Conservation (phyloP, 352 stramenopile species). For the Phytophthora hybrid region DNA sequence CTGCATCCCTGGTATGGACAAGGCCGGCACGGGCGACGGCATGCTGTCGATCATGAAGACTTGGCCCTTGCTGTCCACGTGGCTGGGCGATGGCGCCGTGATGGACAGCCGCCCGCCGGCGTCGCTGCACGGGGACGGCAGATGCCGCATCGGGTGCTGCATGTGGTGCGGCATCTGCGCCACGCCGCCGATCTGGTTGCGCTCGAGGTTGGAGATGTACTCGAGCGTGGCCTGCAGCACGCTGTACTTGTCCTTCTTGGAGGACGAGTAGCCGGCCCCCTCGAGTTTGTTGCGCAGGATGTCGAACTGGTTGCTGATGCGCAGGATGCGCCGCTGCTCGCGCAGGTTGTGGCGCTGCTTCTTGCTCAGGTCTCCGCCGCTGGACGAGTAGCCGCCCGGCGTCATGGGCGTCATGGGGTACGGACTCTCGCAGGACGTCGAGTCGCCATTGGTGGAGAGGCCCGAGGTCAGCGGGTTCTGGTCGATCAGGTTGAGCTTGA, state of each 20-base stretch:
- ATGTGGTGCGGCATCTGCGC: conserved; percentile 38
- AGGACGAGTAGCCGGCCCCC: conserved; percentile 69
- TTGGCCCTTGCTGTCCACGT: conserved; percentile 48
- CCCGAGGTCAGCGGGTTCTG: conserved; percentile 63
- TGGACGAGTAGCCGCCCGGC: conserved; percentile 56
- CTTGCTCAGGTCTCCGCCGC: conserved; percentile 71
- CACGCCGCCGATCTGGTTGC: conserved; percentile 54
- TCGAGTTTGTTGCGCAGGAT: conserved; percentile 84
- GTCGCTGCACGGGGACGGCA: conserved; percentile 44
- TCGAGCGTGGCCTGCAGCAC: conserved; percentile 86
- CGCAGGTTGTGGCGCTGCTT: conserved; percentile 88
- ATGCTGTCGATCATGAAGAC: conserved; percentile 84
- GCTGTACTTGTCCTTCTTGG: conserved; percentile 90
- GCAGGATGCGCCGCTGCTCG: conserved; percentile 82
- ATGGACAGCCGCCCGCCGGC: conserved; percentile 54
- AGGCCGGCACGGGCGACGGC: conserved; percentile 72
- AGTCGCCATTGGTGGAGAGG: conserved; percentile 58
- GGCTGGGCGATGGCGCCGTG: conserved; percentile 51
- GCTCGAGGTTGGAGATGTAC: conserved; percentile 82
- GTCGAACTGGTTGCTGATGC: conserved; percentile 88
- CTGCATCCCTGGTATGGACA: conserved; percentile 74
- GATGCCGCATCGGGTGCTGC: conserved; percentile 35
- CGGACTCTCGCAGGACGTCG: conserved; percentile 76
- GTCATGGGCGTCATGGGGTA: conserved; percentile 70
- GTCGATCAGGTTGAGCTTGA: conserved; percentile 88